Percentiles rank a stretch among this genome's conserved stretches.
phyloP scores from a whole-genome alignment of 2,329 filamentous ascomycete species.

The Colletotrichum orchidophilum region DNA sequence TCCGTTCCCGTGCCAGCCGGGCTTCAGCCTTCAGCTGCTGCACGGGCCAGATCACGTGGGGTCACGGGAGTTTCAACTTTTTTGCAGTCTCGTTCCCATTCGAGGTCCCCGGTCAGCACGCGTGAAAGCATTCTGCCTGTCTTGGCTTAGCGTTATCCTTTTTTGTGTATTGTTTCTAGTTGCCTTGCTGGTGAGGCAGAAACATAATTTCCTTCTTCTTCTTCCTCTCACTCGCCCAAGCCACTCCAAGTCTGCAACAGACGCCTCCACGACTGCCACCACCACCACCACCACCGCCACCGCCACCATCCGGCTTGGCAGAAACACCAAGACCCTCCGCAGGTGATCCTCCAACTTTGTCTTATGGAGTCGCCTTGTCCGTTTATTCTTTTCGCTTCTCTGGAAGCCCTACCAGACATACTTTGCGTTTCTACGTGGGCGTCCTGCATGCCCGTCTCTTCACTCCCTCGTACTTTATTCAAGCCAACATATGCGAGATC shows the following conservation, averaged over 20 bases:
- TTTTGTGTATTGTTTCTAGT: not conserved
- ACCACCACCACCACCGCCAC: not conserved
- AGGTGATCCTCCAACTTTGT: not conserved
- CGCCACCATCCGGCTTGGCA: constrained; percentile 20
- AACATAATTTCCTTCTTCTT: not conserved
- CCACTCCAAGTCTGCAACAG: not conserved
- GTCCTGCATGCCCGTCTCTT: not conserved
- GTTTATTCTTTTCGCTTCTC: not conserved
- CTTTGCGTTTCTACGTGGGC: not conserved
- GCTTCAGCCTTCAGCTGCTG: not conserved
- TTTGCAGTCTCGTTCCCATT: not conserved
- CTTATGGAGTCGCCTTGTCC: not conserved
- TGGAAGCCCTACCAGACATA: not conserved
- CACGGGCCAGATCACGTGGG: constrained; percentile 27
- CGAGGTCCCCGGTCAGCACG: not conserved
- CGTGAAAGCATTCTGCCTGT: not conserved
- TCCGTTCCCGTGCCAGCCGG: constrained; percentile 3
- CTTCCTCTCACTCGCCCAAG: not conserved
- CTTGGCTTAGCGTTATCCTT: not conserved
- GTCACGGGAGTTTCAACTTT: not conserved
- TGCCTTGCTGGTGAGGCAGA: not conserved
- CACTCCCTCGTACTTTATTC: not conserved
- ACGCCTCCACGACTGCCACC: not conserved
- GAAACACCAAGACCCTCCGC: constrained; percentile 11
- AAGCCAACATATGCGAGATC: not conserved